phyloP scores from a whole-genome alignment of 1,139 yeast genomes.

The Debaryomyces coudertii region DNA sequence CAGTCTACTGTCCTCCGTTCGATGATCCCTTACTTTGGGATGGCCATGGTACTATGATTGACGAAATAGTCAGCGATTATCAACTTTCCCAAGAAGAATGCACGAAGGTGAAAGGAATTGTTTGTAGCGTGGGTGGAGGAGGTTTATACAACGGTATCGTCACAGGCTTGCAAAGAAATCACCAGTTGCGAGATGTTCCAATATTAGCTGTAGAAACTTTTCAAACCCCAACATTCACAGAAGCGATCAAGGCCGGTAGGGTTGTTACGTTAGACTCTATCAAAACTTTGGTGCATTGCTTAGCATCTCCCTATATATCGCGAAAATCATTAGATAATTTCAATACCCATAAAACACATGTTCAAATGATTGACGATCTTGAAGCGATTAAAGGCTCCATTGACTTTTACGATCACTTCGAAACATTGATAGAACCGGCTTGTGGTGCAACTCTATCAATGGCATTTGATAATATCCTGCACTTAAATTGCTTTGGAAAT shows the following conservation, averaged over 20 bases:
- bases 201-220: slow-evolving; percentile 61
- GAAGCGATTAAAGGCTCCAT: slow-evolving; percentile 58
- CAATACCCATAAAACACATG: slow-evolving; percentile 41
- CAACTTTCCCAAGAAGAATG: slow-evolving; percentile 36
- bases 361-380: slow-evolving; percentile 54
- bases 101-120: slow-evolving; percentile 54
- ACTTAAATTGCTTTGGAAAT: slow-evolving; percentile 35
- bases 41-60: slow-evolving; percentile 64
- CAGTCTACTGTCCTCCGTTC: slow-evolving; percentile 73
- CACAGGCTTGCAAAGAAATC: slow-evolving; percentile 51
- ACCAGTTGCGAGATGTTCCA: slow-evolving; percentile 36
- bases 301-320: slow-evolving; percentile 63
- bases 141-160: slow-evolving; percentile 70
- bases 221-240: slow-evolving; percentile 60
- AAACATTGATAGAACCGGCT: slow-evolving; percentile 67
- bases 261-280: slow-evolving; percentile 49
- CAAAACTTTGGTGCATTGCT: slow-evolving; percentile 59
- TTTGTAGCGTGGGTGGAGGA: slow-evolving; percentile 77
- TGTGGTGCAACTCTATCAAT: slow-evolving; percentile 72
- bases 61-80: slow-evolving; percentile 47
- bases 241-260: slow-evolving; percentile 50
- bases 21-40: slow-evolving; percentile 67
- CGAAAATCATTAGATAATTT: slow-evolving; percentile 45
- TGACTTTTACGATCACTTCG: slow-evolving; percentile 50
- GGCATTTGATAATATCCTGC: slow-evolving; percentile 42